A percentile compares a stretch with the other conserved stretches of the same genome.
Conservation (phyloP, 176 grass and related monocot species). For the Zea luxurians region DNA sequence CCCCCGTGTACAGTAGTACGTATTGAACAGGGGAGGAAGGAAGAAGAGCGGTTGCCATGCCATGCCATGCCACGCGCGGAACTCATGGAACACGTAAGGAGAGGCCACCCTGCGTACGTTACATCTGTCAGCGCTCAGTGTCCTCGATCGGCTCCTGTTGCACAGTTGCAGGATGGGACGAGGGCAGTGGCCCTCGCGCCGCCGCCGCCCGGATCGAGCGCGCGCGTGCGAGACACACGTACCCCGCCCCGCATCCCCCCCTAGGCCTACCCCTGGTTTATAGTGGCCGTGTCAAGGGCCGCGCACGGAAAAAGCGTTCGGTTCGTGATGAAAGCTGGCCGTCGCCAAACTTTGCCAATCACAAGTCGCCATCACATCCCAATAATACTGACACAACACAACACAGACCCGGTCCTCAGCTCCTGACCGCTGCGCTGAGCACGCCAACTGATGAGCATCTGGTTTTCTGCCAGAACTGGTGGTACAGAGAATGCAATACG, state of each 20-base stretch:
- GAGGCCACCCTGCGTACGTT: no score
- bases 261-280: neutral
- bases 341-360: slow-evolving; percentile 25
- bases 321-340: slow-evolving; percentile 17
- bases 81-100: neutral
- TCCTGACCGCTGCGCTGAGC: neutral
- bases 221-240: slow-evolving; percentile 2
- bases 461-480: neutral
- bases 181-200: neutral
- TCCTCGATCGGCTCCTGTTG: neutral
- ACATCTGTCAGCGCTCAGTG: neutral
- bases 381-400: neutral
- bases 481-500: no score
- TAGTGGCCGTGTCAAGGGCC: slow-evolving; percentile 13
- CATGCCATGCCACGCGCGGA: no score
- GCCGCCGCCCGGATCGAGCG: neutral
- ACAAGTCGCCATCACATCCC: neutral
- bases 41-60: neutral
- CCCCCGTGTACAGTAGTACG: no score
- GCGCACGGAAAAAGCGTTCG: neutral
- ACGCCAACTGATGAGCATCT: neutral
- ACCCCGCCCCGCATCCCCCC: neutral
- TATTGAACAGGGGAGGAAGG: neutral
- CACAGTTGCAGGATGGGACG: neutral
- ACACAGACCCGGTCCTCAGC: neutral